These are phyloP conservation scores for Corymbia calophylla DNA, from an alignment of 441 rosid genomes.

Conservation along the genomic window DNA sequence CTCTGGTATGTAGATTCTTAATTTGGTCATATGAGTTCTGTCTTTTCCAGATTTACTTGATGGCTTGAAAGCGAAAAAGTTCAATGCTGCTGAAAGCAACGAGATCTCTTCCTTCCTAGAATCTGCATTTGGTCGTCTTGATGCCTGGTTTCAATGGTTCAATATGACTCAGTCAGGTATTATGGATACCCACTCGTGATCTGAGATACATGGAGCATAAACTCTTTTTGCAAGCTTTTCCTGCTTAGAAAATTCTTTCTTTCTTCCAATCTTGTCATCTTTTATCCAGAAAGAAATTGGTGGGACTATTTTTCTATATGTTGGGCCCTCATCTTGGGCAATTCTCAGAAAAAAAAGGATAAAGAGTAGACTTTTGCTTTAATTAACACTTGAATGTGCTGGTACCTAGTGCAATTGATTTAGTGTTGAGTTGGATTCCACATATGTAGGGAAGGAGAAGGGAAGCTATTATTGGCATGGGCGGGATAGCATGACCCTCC, in stretches of 20 bases:
- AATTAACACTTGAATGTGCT: background rate
- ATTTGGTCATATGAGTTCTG: background rate
- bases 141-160: constrained; percentile 98
- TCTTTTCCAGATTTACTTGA: constrained; percentile 56
- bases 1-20: background rate
- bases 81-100: constrained; percentile 48
- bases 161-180: constrained; percentile 85
- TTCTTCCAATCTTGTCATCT: background rate
- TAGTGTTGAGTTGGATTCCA: constrained; percentile 1
- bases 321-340: background rate
- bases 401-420: background rate
- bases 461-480: constrained; percentile 98
- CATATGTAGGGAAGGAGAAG: constrained; percentile 56
- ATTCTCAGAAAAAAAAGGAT: background rate
- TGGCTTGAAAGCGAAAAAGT: constrained; percentile 58
- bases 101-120: constrained; percentile 71
- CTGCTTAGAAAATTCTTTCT: background rate
- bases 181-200: background rate
- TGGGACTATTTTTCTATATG: background rate
- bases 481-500: constrained; percentile 63
- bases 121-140: constrained; percentile 80
- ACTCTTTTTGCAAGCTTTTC: background rate
- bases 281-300: background rate
- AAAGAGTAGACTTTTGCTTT: background rate
- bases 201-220: background rate